These are phyloP conservation scores for Pholiota conissans DNA, from an alignment of 768 basidiomycete species.

Conservation along the genomic window DNA sequence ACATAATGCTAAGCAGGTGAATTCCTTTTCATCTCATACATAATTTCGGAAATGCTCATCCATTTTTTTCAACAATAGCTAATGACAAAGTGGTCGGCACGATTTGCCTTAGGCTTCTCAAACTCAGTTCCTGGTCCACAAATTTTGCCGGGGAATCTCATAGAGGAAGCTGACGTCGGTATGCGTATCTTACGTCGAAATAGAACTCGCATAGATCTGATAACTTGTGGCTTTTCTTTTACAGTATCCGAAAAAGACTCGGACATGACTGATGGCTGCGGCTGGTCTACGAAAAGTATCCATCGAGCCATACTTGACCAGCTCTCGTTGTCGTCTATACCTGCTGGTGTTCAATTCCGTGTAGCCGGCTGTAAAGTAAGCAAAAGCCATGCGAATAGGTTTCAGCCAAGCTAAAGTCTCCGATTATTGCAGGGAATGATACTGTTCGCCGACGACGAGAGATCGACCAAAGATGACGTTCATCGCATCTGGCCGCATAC, in stretches of 20 bases:
- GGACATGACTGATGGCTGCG: constrained; percentile 61
- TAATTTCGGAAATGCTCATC: no score
- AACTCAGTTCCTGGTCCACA: constrained; percentile 59
- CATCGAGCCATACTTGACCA: constrained; percentile 29
- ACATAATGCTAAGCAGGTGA: constrained; percentile 51
- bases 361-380: constrained; percentile 51
- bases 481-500: constrained; percentile 30
- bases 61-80: no score
- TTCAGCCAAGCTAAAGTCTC: no score
- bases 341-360: constrained; percentile 52
- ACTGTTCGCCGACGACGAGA: constrained; percentile 25
- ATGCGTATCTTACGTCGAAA: constrained; percentile 11
- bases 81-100: constrained; percentile 64
- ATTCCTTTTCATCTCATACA: neutral
- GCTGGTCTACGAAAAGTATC: constrained; percentile 38
- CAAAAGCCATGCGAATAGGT: no score
- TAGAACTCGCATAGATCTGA: neutral
- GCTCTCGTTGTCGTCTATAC: constrained; percentile 32
- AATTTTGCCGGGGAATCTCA: constrained; percentile 36
- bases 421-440: constrained; percentile 35
- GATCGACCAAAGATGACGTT: neutral
- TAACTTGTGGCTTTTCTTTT: neutral
- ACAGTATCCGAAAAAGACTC: constrained; percentile 30
- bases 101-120: constrained; percentile 60
- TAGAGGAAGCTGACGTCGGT: constrained; percentile 48